Conservation (phyloP, 1,284 basidiomycete species). For the Phylloporus gajari region DNA sequence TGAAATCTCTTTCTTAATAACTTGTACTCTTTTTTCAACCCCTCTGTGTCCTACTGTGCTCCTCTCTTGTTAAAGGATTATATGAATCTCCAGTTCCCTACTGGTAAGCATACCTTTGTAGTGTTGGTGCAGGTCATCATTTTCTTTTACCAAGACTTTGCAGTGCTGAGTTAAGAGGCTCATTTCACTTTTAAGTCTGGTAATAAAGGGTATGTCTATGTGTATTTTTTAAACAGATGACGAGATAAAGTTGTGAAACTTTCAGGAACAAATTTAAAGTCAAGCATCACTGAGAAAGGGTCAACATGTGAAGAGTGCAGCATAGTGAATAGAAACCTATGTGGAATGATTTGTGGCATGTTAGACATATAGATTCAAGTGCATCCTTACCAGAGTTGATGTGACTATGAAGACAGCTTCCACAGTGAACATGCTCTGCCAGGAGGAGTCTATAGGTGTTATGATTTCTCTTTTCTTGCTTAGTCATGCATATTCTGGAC, state of each 20-base stretch:
- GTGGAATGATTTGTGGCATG: conserved; percentile 65
- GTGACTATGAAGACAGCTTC: conserved; percentile 60
- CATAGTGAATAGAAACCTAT: conserved; percentile 53
- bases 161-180: conserved; percentile 49
- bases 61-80: conserved; percentile 41
- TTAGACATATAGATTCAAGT: conserved; percentile 61
- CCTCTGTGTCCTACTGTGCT: conserved; percentile 38
- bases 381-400: conserved; percentile 56
- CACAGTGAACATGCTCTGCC: conserved; percentile 71
- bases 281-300: conserved; percentile 43
- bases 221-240: conserved; percentile 68
- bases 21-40: conserved; percentile 47
- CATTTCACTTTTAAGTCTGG: conserved; percentile 44
- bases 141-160: conserved; percentile 50
- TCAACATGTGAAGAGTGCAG: conserved; percentile 2
- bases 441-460: neutral
- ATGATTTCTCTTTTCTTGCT: too few species aligned
- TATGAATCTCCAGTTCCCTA: conserved; percentile 49
- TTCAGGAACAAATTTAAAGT: conserved; percentile 66
- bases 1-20: conserved; percentile 30
- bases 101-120: conserved; percentile 46
- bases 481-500: too few species aligned
- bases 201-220: conserved; percentile 52
- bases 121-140: conserved; percentile 52
- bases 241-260: conserved; percentile 68